A percentile compares a stretch with the other conserved stretches of the same genome.
These are phyloP conservation scores for Zasmidium angulare DNA, from an alignment of 2,329 filamentous ascomycete species.

Conservation along the genomic window DNA sequence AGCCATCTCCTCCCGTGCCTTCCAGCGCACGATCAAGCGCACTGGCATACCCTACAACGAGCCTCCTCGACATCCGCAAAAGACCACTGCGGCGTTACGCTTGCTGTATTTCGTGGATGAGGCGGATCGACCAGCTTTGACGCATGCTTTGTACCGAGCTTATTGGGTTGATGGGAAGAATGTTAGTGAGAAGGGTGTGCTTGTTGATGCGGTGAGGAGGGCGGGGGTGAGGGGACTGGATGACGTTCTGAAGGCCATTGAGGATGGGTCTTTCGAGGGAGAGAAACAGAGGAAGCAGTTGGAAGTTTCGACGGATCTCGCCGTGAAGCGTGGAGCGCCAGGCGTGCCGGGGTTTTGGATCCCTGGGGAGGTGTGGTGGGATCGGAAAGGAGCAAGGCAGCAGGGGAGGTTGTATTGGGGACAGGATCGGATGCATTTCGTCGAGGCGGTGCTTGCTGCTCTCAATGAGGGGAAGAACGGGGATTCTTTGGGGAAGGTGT, in stretches of 20 bases:
- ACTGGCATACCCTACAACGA: constrained; percentile 19
- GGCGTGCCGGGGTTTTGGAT: constrained; percentile 26
- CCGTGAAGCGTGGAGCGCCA: constrained; percentile 21
- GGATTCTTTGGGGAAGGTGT: constrained; percentile 7
- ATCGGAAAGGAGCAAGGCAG: constrained; percentile 6
- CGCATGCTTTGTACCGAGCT: constrained; percentile 19
- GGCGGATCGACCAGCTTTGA: constrained; percentile 12
- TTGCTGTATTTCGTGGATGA: constrained; percentile 19
- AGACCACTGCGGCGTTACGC: constrained; percentile 23
- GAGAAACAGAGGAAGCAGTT: constrained; percentile 12
- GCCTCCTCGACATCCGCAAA: constrained; percentile 23
- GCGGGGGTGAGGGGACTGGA: constrained; percentile 7
- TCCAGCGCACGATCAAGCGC: constrained; percentile 19
- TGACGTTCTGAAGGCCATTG: constrained; percentile 14
- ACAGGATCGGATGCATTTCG: constrained; percentile 26
- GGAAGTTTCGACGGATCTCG: constrained; percentile 19
- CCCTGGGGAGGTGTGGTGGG: constrained; percentile 18
- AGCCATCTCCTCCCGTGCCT: constrained; percentile 18
- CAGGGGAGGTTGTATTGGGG: constrained; percentile 25
- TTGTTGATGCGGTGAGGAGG: constrained; percentile 15
- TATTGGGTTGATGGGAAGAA: constrained; percentile 24
- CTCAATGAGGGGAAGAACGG: constrained; percentile 17
- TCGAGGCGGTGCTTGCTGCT: constrained; percentile 19
- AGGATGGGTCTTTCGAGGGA: constrained; percentile 21
- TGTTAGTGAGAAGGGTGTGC: constrained; percentile 11